phyloP scores from a whole-genome alignment of 2,329 filamentous ascomycete species.

The Ascochyta pisi region DNA sequence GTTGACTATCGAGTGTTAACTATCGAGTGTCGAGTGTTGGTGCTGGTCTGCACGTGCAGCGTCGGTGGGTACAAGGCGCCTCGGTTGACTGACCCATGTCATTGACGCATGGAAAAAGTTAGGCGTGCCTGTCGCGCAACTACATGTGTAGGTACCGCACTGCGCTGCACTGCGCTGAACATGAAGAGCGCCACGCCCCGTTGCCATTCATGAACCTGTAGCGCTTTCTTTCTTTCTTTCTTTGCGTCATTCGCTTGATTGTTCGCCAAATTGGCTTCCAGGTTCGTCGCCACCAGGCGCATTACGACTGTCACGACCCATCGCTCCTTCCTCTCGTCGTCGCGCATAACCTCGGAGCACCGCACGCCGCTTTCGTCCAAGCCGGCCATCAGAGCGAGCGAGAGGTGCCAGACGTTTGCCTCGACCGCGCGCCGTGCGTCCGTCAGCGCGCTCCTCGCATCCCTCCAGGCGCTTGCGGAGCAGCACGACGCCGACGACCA shows the following conservation, averaged over 20 bases:
- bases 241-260: conserved; percentile 17
- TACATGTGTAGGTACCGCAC: background rate
- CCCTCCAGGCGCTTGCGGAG: conserved; percentile 1
- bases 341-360: background rate
- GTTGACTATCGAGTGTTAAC: too few relatives aligned
- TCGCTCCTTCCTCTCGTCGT: conserved; percentile 15
- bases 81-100: conserved; percentile 7
- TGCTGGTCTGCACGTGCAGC: too few relatives aligned
- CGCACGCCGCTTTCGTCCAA: too few relatives aligned
- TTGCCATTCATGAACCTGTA: conserved; percentile 13
- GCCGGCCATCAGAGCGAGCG: background rate
- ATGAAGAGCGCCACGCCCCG: background rate
- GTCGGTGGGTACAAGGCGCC: background rate
- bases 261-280: conserved; percentile 41
- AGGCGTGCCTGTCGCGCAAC: background rate
- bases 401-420: background rate
- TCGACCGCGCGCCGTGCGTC: conserved; percentile 1
- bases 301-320: conserved; percentile 35
- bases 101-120: conserved; percentile 19
- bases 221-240: background rate
- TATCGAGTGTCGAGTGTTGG: too few relatives aligned
- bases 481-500: background rate
- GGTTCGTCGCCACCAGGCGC: conserved; percentile 30
- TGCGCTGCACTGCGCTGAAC: background rate
- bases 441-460: background rate